Base-by-base conservation (phyloP, 352 stramenopile genomes). In the Heterotrichella gracilis region DNA sequence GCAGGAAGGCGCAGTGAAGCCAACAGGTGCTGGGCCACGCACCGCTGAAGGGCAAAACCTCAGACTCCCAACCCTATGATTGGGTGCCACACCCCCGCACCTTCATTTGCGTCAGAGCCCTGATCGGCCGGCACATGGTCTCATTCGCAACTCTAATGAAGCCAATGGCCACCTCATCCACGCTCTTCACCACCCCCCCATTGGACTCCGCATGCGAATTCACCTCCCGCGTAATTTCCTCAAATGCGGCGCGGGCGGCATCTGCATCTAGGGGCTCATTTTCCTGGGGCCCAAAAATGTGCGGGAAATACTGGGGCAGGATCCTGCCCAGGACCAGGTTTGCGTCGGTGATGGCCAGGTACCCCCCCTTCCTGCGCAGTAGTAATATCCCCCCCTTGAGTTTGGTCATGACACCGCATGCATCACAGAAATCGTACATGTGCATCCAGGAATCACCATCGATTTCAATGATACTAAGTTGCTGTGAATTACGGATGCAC, bases 81-180 rank as follows among this genome's bases (percentile, higher is more conserved):
- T n/a, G n/a, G n/a, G n/a, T n/a, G n/a, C n/a, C n/a, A n/a, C n/a
- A n/a, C n/a, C n/a, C n/a, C n/a, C n/a, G n/a, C n/a, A n/a, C n/a
- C n/a, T 92, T 92, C 85, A 96, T 97, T 77, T 89, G 83, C 22
- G 92, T 97, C 41, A 98, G 77, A 75, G 96, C 96, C 32, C 92
- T 85, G 75, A 98, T 97, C 0, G 90, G 92, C n/a, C 92, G 85
- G 73, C 90, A 97, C 90, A 98, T 98, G 0, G 91, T 88, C 76
- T 98, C 92, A 76, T 97, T 97, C 20, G 92, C 92, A 17, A 98
- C 90, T 22, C 90, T 81, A 41, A 97, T 76, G 72, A 98, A 98
- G 2, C 92, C 92, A 68, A 85, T 96, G 0, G 92, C 92, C 3
- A 98, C 81, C 75, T 97, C 88, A 73, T 90, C 85, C 72, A 87